These are phyloP conservation scores for Penicillium tannophilum DNA, from an alignment of 495 filamentous ascomycete species.

Conservation along the genomic window DNA sequence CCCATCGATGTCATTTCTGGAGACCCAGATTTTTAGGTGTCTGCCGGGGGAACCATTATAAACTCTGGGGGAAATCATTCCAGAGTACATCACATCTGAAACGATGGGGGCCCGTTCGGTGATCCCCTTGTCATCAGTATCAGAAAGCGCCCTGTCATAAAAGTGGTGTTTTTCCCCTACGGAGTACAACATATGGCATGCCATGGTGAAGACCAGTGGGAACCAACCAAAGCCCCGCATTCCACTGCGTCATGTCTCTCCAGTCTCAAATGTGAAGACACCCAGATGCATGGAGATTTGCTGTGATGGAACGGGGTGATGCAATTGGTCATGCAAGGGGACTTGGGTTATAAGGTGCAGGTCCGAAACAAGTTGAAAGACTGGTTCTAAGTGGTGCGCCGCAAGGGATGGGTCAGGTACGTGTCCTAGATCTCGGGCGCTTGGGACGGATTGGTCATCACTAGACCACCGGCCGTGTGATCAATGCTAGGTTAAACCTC, in stretches of 20 bases:
- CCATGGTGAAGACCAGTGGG: constrained; percentile 22
- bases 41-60: not conserved
- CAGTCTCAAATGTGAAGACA: constrained; percentile 5
- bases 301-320: constrained; percentile 11
- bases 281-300: not conserved
- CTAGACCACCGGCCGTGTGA: not conserved
- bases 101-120: not conserved
- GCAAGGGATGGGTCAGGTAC: constrained; percentile 38
- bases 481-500: not conserved
- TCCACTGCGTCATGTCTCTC: constrained; percentile 21
- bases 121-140: not conserved
- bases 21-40: not conserved
- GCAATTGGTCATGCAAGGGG: constrained; percentile 27
- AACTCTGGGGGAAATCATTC: constrained; percentile 2
- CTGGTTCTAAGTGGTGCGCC: constrained; percentile 15
- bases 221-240: constrained; percentile 30
- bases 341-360: constrained; percentile 3
- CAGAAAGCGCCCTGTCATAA: constrained; percentile 12
- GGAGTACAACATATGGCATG: constrained; percentile 12
- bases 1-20: constrained; percentile 28
- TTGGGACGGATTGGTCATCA: not conserved
- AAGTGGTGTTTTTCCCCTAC: not conserved
- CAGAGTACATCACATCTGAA: constrained; percentile 1
- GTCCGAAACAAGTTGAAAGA: constrained; percentile 12
- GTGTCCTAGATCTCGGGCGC: constrained; percentile 17